Base-by-base conservation (phyloP, 2,329 filamentous ascomycete genomes). In the Cercospora sp. region DNA sequence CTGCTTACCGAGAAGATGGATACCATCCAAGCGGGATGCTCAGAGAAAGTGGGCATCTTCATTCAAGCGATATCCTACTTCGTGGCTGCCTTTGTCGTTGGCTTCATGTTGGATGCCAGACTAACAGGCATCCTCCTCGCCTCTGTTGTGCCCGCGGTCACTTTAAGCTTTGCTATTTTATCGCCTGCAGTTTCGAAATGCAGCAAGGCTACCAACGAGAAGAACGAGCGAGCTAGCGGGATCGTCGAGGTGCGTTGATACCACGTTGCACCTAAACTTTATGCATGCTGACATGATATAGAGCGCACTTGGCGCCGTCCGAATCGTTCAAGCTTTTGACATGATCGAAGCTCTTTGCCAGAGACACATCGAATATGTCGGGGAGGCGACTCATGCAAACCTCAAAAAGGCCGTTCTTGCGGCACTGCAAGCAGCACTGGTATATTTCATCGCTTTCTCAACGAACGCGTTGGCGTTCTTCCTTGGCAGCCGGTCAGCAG, bases 101-200 rank as follows among this genome's bases (percentile, higher is more conserved):
- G 81, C n/a, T 83, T 84, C 70, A 78, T 79, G 9, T 77, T 82
- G 36, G 80, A 81, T 65, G 75, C 81, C 3, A 78, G 74, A 67
- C 76, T 83, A 13, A 80, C 82, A 6, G 80, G 77, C 10, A 79
- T 83, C 31, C 76, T 83, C 68, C 74, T 84, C 64, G 78, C 77
- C 4, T 80, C 81, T 1, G 82, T 84, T n/a, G 82, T 86, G 51
- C 84, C 84, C 9, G 77, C 82, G 1, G 84, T 86, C 78, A 74
- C 79, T 3, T 71, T 80, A 12, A 78, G 83, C 55, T 80, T 83
- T 23, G 75, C 77, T 2, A 73, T 78, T 30, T 82, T 83, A 8
- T 83, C 82, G 1, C 80, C 78, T 30, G 72, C 74, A 5, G 77
- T 83, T 7, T 79, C 81, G 7, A 80, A 78, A 59, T 78, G 79